These are phyloP conservation scores for Nakaseomyces sp. DNA, from an alignment of 1,139 yeast species.

Conservation along the genomic window DNA sequence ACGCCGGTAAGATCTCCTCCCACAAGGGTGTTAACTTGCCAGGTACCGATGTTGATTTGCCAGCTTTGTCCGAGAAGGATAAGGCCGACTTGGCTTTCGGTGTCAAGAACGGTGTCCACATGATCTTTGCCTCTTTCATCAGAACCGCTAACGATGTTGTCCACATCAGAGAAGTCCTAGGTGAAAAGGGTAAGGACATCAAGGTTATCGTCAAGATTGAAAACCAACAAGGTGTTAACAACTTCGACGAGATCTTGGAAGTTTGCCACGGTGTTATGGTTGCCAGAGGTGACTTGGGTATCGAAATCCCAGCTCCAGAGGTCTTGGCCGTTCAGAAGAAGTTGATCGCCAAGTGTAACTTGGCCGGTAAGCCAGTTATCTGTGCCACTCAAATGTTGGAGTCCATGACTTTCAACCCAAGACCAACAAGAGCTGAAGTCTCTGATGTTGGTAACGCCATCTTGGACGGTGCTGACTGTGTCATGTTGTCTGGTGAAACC, in stretches of 20 bases:
- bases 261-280: slow-evolving; percentile 99
- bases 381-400: slow-evolving; percentile 99
- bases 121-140: slow-evolving; percentile 97
- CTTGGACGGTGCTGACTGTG: slow-evolving; percentile 99
- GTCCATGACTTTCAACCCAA: slow-evolving; percentile 98
- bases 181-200: slow-evolving; percentile 92
- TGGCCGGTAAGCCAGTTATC: slow-evolving; percentile 98
- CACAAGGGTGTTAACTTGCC: slow-evolving; percentile 99
- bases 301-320: slow-evolving; percentile 98
- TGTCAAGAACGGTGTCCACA: slow-evolving; percentile 93
- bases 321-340: slow-evolving; percentile 98
- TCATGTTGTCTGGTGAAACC: slow-evolving; percentile 98
- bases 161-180: slow-evolving; percentile 86
- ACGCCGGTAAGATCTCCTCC: slow-evolving; percentile 90
- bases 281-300: slow-evolving; percentile 99
- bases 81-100: slow-evolving; percentile 84
- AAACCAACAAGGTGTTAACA: slow-evolving; percentile 99
- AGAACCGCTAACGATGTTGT: slow-evolving; percentile 85
- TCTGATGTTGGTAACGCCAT: slow-evolving; percentile 99
- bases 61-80: slow-evolving; percentile 96
- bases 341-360: slow-evolving; percentile 96
- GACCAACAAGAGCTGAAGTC: slow-evolving; percentile 99
- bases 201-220: slow-evolving; percentile 96
- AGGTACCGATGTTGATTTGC: slow-evolving; percentile 96
- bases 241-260: slow-evolving; percentile 87